Evolutionary conservation across 2,329 filamentous ascomycete genomes (phyloP).

Genomic region (Phaeomoniella chlamydospora): DNA sequence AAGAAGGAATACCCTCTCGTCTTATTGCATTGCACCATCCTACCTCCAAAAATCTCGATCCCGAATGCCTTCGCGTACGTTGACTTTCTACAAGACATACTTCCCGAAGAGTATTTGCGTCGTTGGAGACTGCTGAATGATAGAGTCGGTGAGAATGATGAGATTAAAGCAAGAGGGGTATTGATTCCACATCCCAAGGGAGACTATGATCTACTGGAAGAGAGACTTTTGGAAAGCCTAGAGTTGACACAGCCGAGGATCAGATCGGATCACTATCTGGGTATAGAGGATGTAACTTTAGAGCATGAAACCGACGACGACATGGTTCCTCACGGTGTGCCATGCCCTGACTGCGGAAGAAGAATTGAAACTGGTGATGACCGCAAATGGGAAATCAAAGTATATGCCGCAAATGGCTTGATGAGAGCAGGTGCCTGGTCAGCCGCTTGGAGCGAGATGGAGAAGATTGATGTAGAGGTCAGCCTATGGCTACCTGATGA

Average conservation of each 20-base stretch:
- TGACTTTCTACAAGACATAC: constrained; percentile 31
- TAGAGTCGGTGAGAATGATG: constrained; percentile 34
- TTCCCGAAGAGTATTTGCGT: constrained; percentile 30
- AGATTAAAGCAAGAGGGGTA: constrained; percentile 42
- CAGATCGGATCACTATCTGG: constrained; percentile 44
- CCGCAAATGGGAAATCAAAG: constrained; percentile 53
- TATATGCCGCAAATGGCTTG: constrained; percentile 88
- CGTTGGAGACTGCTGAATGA: constrained; percentile 38
- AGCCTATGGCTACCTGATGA: constrained; percentile 50
- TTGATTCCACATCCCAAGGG: constrained; percentile 49
- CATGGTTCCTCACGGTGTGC: constrained; percentile 15
- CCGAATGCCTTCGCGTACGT: constrained; percentile 22
- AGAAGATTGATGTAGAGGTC: constrained; percentile 90
- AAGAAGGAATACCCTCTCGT: constrained; percentile 41
- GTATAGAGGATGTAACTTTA: constrained; percentile 12
- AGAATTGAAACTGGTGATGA: constrained; percentile 29
- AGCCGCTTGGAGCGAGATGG: constrained; percentile 95
- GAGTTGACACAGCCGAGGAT: constrained; percentile 40
- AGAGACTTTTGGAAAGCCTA: constrained; percentile 44
- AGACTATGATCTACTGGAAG: constrained; percentile 48
- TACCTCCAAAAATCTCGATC: constrained; percentile 37
- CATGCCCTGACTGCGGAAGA: constrained; percentile 36
- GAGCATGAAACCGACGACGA: constrained; percentile 9
- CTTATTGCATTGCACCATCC: constrained; percentile 43
- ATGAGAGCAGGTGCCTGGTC: constrained; percentile 88